Evolutionary conservation across 2,329 filamentous ascomycete genomes (phyloP).

Genomic region (Dactylella cylindrospora): DNA sequence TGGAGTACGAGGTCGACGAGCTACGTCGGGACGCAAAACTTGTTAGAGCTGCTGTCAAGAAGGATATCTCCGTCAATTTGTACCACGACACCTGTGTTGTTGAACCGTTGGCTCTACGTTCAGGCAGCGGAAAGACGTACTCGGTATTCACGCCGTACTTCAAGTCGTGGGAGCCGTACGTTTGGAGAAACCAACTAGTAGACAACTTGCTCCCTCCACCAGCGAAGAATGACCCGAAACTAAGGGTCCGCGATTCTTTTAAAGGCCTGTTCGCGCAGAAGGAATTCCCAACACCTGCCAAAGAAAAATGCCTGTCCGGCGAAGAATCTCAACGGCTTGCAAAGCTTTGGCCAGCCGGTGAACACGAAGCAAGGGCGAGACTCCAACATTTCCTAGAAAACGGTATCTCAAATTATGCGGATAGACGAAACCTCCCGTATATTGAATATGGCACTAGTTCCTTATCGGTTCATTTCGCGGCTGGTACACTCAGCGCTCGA

Average conservation of each 20-base stretch:
- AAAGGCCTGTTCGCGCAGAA: slow-evolving; percentile 15
- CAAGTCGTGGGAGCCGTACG: slow-evolving; percentile 70
- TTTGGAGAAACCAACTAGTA: slow-evolving; percentile 69
- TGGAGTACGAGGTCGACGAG: slow-evolving; percentile 92
- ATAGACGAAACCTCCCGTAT: slow-evolving; percentile 67
- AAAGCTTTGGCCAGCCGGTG: slow-evolving; percentile 64
- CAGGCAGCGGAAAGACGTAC: slow-evolving; percentile 72
- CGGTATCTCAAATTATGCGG: slow-evolving; percentile 64
- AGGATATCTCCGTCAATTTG: slow-evolving; percentile 68
- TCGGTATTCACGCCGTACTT: slow-evolving; percentile 85
- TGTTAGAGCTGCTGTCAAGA: slow-evolving; percentile 62
- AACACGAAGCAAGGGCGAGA: slow-evolving; percentile 67
- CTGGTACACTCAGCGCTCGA: slow-evolving; percentile 67
- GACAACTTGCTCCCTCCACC: slow-evolving; percentile 65
- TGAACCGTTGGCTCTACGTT: slow-evolving; percentile 56
- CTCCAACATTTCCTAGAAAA: slow-evolving; percentile 69
- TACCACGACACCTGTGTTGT: slow-evolving; percentile 83
- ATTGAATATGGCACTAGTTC: slow-evolving; percentile 63
- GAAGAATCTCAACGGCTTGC: slow-evolving; percentile 49
- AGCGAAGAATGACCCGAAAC: slow-evolving; percentile 57
- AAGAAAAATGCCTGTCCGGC: slow-evolving; percentile 46
- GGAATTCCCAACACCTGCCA: slow-evolving; percentile 42
- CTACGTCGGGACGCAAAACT: slow-evolving; percentile 72
- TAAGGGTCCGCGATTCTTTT: slow-evolving; percentile 7
- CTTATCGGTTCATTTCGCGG: slow-evolving; percentile 71